Evolutionary conservation across 768 basidiomycete species (phyloP), one percentile per base, ranked within the genome.

Genomic region (Suillus occidentalis): DNA sequence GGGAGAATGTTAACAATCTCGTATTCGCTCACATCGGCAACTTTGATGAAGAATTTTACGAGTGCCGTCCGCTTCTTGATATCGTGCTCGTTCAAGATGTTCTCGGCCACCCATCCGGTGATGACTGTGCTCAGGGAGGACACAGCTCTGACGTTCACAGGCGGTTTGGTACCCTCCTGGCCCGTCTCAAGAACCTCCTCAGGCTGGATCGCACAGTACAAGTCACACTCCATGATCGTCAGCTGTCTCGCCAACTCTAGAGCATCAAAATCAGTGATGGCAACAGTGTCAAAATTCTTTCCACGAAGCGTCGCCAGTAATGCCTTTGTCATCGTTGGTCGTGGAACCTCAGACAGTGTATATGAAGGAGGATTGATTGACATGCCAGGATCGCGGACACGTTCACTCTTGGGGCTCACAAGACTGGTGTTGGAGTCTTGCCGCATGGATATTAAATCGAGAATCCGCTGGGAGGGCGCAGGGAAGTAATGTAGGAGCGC

Each of bases 21-120:
- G 65, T 28, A 63, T 63, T 55, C 3, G 79, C 94, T 77, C 73
- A 94, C 94, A 75, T 95, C 92, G 18, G 92, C 90, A 60, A 97
- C 83, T 78, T 97, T 97, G 83, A 97, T 90, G 73, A 94, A 97
- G 76, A 93, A 96, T 77, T 95, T 95, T 72, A 97, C 83, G 67
- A 96, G 72, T 9, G 73, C 64, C 31, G 89, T 89, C 66, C 95
- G 82, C 78, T 89, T 92, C 83, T 94, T 95, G 69, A 88, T 85
- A 77, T 99, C 97, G 61, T 82, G 84, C 78, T 99, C 97, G 70
- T 89, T 89, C 58, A 99, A 78, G 66, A 99, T 95, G 71, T 90
- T 90, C 78, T 99, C 97, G 10, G 95, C 91, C 37, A 98, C 92
- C 93, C 95, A 97, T 5, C 95, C 96, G 1, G 95, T 98, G 69